These are phyloP conservation scores for Hyparrhenia diplandra DNA, from an alignment of 176 grass and related monocot genomes.

Conservation along the genomic window DNA sequence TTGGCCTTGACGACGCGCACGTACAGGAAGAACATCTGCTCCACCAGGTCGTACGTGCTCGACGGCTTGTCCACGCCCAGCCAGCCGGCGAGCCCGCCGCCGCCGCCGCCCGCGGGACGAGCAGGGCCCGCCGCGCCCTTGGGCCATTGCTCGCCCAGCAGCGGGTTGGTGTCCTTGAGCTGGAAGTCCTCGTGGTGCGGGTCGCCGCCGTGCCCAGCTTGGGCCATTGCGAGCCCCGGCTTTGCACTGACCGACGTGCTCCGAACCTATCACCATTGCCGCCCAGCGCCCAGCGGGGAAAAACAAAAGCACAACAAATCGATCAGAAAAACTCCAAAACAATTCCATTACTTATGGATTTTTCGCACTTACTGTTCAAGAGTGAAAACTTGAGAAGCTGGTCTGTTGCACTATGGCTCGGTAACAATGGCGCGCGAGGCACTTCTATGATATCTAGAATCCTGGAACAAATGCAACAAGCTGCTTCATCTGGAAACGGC, in stretches of 20 bases:
- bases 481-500: background rate
- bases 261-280: background rate
- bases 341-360: background rate
- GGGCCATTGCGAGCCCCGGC: too few species aligned
- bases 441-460: background rate
- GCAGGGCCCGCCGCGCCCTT: slow-evolving; percentile 22
- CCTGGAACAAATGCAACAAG: background rate
- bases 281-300: background rate
- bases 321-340: background rate
- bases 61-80: slow-evolving; percentile 77
- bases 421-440: background rate
- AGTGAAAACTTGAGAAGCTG: background rate
- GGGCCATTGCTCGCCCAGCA: slow-evolving; percentile 86
- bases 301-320: background rate
- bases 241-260: background rate
- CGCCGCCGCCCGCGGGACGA: slow-evolving; percentile 11
- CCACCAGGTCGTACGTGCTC: slow-evolving; percentile 92
- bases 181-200: slow-evolving; percentile 76
- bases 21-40: slow-evolving; percentile 98
- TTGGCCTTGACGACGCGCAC: slow-evolving; percentile 89
- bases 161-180: slow-evolving; percentile 83
- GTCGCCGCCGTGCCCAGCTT: slow-evolving; percentile 5
- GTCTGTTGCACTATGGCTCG: too few species aligned
- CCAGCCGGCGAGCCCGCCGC: slow-evolving; percentile 49
- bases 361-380: background rate